These are phyloP conservation scores for Neonectria punicea DNA, from an alignment of 2,329 filamentous ascomycete genomes.

Conservation along the genomic window DNA sequence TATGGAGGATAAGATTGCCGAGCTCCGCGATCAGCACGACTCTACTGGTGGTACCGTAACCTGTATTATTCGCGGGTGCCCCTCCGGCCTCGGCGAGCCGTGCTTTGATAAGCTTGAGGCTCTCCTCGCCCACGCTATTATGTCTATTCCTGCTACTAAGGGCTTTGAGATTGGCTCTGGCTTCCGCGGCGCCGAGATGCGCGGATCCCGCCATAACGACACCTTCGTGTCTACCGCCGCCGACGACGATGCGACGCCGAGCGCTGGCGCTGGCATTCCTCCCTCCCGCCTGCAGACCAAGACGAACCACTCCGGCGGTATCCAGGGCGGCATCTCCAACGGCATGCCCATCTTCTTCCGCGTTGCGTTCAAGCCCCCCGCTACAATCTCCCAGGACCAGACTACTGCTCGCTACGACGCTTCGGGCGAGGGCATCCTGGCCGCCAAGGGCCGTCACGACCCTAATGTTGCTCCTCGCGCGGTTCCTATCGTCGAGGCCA, in stretches of 20 bases:
- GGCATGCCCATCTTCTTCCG: constrained; percentile 93
- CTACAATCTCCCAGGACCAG: constrained; percentile 90
- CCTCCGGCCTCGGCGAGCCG: constrained; percentile 88
- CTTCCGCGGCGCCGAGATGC: constrained; percentile 85
- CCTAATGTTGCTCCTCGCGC: constrained; percentile 90
- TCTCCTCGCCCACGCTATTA: constrained; percentile 88
- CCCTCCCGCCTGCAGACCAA: constrained; percentile 73
- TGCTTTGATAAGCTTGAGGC: constrained; percentile 96
- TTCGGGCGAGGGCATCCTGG: constrained; percentile 75
- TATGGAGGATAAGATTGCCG: constrained; percentile 83
- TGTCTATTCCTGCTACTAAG: constrained; percentile 93
- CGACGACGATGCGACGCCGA: constrained; percentile 56
- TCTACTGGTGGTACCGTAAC: constrained; percentile 94
- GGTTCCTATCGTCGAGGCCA: constrained; percentile 87
- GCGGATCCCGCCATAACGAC: constrained; percentile 90
- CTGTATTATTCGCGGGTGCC: constrained; percentile 88
- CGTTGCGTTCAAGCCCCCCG: constrained; percentile 92
- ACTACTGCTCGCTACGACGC: constrained; percentile 82
- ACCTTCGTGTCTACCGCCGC: constrained; percentile 54
- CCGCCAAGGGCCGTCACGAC: constrained; percentile 92
- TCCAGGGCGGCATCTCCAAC: constrained; percentile 95
- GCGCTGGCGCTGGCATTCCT: constrained; percentile 54
- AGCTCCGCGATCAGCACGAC: constrained; percentile 81
- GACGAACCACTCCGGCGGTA: constrained; percentile 93
- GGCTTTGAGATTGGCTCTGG: constrained; percentile 95